Evolutionary conservation across 2,329 filamentous ascomycete genomes (phyloP), one percentile per base, ranked within the genome.

Genomic region (Cadophora malorum): DNA sequence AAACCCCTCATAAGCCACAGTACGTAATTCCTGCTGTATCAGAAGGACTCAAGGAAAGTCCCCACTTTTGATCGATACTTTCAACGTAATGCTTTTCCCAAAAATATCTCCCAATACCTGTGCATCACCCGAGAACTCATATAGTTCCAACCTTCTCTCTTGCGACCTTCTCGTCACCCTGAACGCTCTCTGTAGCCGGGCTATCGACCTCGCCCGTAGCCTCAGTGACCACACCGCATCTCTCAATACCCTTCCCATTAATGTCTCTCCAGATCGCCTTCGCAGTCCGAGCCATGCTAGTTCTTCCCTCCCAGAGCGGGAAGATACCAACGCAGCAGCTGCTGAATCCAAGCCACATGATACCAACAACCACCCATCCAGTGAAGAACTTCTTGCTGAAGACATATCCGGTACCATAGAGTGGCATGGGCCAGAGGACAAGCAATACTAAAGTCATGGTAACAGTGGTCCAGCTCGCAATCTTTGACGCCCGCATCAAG

Each of bases 311-410:
- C 63, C 64, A 66, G n/a, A 66, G 25, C 25, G 68, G 68, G 14
- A 64, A 56, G n/a, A 70, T 52, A 10, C 56, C 66, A 58, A 67
- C 65, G 12, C 50, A 58, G 38, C 58, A 61, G 23, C 62, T 31
- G 19, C 62, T 47, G 52, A 68, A 68, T 49, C 68, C 66, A 14
- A 64, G 60, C 64, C 69, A 70, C 4, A 70, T 49, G 28, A 70
- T 68, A 16, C 64, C 58, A 25, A 70, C 49, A 7, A 62, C 64
- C 4, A 67, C 55, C 69, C 35, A 70, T 7, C 55, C 64, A 5
- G 52, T 64, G 45, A 67, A 70, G 61, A 70, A 67, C 3, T 33
- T 56, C 8, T 64, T 35, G 19, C 55, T 64, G 35, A 68, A 68
- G 14, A 69, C 65, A 5, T 67, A 68, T 38, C 63, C 61, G 1